Evolutionary conservation across 2,329 filamentous ascomycete species (phyloP), one percentile per base, ranked within the genome.

Genomic region (Chaetomiaceae sp.): DNA sequence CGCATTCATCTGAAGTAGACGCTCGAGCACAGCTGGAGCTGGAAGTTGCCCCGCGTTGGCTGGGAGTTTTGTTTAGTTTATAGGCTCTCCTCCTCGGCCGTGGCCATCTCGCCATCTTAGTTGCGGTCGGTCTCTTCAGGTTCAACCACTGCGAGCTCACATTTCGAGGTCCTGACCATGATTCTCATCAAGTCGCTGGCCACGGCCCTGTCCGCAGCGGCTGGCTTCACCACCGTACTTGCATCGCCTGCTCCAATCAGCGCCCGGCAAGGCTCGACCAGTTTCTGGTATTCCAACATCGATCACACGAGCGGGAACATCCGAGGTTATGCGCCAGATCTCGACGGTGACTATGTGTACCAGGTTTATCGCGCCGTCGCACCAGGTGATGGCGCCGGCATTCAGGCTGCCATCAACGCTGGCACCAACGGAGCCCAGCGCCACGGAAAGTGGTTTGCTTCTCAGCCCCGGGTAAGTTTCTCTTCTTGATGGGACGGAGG

Each of bases 231-330:
- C 3, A 16, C n/a, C 20, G 42, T 32, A 7, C 3, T 16, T 4
- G 38, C 20, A 23, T 49, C 47, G 29, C 47, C 37, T 1, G 30
- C 37, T 14, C 25, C 25, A 6, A 6, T 45, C 8, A 8, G 6
- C 33, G 16, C 16, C 7, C 33, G 33, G 1, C 33, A 47, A 14
- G 9, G 23, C 7, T 11, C 37, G 18, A 65, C 61, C 29, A 65
- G 60, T 42, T 75, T 70, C 58, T 74, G 71, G 70, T 74, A 75
- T 59, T 62, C 71, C 32, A 70, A 71, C 48, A 65, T 75, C 61
- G 71, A 75, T 47, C 73, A 75, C 53, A 66, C 65, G 1, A 65
- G 64, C 1, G 66, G 64, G 1, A 20, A 62, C 1, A 49, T 65
- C 14, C 65, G 72, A 7, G 72, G 72, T 6, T 73, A 65, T 49